Evolutionary conservation across 1,139 yeast genomes (phyloP).

Genomic region (Maudiozyma humilis): DNA sequence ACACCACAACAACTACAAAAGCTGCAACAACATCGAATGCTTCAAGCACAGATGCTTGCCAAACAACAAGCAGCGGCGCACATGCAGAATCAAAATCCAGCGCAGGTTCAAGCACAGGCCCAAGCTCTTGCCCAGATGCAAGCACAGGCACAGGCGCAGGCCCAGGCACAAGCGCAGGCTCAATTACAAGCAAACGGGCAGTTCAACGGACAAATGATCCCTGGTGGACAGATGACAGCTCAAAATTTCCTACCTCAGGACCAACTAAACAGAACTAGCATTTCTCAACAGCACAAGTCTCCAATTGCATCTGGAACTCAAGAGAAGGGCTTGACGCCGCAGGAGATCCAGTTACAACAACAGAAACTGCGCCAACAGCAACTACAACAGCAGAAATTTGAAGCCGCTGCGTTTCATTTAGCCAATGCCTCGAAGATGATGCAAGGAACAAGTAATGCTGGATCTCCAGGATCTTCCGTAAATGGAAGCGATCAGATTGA

Average conservation of each 20-base stretch:
- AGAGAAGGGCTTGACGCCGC: conserved; percentile 30
- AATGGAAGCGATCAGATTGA: conserved; percentile 10
- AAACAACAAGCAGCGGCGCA: conserved; percentile 27
- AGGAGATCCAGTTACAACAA: conserved; percentile 33
- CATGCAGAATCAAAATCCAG: conserved; percentile 2
- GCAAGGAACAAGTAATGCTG: conserved; percentile 17
- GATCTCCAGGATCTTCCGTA: conserved; percentile 7
- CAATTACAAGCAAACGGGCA: not conserved
- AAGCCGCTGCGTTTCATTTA: conserved; percentile 27
- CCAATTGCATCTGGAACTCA: not conserved
- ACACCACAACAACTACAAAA: conserved; percentile 42
- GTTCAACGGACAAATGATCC: not conserved
- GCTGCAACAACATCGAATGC: conserved; percentile 33
- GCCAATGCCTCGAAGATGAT: conserved; percentile 26
- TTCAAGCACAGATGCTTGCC: conserved; percentile 30
- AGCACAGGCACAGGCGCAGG: not conserved
- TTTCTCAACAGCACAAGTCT: not conserved
- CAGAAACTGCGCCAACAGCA: conserved; percentile 34
- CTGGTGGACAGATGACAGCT: not conserved
- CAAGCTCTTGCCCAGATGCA: not conserved
- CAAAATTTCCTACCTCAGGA: not conserved
- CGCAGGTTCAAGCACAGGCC: conserved; percentile 1
- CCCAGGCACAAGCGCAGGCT: not conserved
- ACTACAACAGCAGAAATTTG: conserved; percentile 29
- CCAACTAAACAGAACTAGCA: not conserved